A percentile compares a stretch with the other conserved stretches of the same genome.
phyloP scores from a whole-genome alignment of 2,329 filamentous ascomycete species.

The Metarhizium rileyi region DNA sequence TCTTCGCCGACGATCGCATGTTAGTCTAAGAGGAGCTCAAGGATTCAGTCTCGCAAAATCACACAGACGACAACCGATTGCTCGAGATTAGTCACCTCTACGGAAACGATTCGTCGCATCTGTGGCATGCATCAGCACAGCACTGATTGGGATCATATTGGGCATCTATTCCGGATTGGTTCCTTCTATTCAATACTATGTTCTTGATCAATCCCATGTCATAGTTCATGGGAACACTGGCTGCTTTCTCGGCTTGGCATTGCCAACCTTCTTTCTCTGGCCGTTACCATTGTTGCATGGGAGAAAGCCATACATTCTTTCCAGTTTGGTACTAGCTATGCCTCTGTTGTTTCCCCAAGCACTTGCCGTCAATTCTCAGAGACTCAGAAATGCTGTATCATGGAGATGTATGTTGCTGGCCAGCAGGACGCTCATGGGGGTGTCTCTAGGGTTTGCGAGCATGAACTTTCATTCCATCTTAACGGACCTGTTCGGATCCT shows the following conservation, averaged over 20 bases:
- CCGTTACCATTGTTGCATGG: conserved; percentile 66
- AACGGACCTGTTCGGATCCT: conserved; percentile 67
- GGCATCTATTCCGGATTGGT: conserved; percentile 73
- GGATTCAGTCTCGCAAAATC: conserved; percentile 43
- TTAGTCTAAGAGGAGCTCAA: conserved; percentile 40
- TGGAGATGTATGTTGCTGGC: conserved; percentile 54
- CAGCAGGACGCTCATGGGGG: conserved; percentile 55
- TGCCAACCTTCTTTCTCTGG: conserved; percentile 64
- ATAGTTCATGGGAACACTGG: conserved; percentile 65
- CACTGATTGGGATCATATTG: conserved; percentile 58
- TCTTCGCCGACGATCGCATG: conserved; percentile 41
- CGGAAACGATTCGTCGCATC: conserved; percentile 61
- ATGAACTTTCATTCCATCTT: conserved; percentile 67
- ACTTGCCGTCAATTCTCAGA: conserved; percentile 46
- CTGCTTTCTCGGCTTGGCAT: conserved; percentile 59
- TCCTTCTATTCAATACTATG: conserved; percentile 68
- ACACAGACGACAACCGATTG: conserved; percentile 54
- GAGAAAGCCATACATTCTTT: conserved; percentile 66
- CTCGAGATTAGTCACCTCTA: conserved; percentile 58
- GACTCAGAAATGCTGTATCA: conserved; percentile 43
- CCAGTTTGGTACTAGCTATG: conserved; percentile 57
- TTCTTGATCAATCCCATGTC: conserved; percentile 58
- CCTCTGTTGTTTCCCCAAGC: conserved; percentile 70
- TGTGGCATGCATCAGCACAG: conserved; percentile 64
- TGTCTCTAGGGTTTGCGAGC: conserved; percentile 63